Base-by-base conservation (phyloP, 2,329 filamentous ascomycete species). In the Fusarium neocosmosporiellum region DNA sequence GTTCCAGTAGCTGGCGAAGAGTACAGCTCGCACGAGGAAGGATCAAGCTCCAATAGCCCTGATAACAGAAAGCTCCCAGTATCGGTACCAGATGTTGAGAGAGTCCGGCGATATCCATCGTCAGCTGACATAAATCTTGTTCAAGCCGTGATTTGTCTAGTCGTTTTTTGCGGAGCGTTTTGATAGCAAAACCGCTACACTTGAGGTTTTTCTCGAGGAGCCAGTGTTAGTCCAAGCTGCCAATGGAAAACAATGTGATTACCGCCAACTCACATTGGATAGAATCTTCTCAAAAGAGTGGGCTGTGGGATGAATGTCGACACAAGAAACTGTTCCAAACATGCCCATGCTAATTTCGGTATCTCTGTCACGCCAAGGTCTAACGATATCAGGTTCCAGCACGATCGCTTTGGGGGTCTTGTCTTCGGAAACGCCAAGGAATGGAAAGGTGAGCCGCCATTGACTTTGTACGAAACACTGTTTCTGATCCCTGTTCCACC, bases 321-420 rank as follows among this genome's bases (percentile, higher is more conserved):
- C 22, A 27, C 13, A 24, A 46, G 22, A 27, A 24, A 46, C 41
- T 0, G 7, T 16, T 16, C 5, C 22, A 46, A 24, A 46, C 22
- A 46, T 46, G 4, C 41, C 41, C 41, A 46, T 46, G 41, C 16
- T 3, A 4, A 13, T 24, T 10, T 27, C 3, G 2, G 7, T 46
- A 2, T 2, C 5, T 13, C 4, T 5, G 4, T 46, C 22, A 2
- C 22, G 41, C 41, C 41, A 46, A 5, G 41, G 41, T 14, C 14
- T 46, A 4, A 16, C 14, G 22, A 24, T 10, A 7, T 24, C 13
- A 18, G 14, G 14, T 5, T 24, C 20, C 13, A 46, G 41, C 14
- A 24, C 14, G 2, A 27, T 5, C 7, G 20, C 9, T 3, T 7
- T 1, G 20, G 5, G 2, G 4, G 2, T 24, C 20, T n/a, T 0